Percentiles rank a stretch among this genome's conserved stretches.
These are phyloP conservation scores for Coemansia sp. DNA, from an alignment of 192 early-diverging fungal species.

Conservation along the genomic window DNA sequence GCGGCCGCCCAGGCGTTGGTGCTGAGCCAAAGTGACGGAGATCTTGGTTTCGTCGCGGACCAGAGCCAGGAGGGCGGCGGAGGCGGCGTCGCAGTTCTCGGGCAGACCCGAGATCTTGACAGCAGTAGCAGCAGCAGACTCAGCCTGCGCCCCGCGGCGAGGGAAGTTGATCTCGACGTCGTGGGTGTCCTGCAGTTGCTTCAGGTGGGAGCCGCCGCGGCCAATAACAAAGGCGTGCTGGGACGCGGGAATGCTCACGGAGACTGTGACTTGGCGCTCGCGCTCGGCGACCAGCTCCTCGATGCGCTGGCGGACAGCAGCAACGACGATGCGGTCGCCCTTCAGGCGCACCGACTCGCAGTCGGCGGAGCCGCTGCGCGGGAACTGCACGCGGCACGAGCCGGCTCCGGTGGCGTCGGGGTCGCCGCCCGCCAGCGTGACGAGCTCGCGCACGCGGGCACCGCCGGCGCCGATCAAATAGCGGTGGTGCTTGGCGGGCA, in stretches of 20 bases:
- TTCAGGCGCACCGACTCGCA: conserved; percentile 64
- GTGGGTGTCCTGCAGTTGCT: conserved; percentile 67
- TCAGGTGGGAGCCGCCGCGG: conserved; percentile 69
- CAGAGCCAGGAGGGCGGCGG: conserved; percentile 49
- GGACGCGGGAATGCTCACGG: conserved; percentile 68
- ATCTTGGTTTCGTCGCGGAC: conserved; percentile 59
- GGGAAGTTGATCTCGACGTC: conserved; percentile 69
- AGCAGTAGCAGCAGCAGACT: no score
- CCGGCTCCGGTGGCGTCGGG: conserved; percentile 57
- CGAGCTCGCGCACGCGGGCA: conserved; percentile 63
- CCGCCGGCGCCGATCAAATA: conserved; percentile 70
- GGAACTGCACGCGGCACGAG: conserved; percentile 66
- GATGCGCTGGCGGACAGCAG: conserved; percentile 38
- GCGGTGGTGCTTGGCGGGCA: conserved; percentile 63
- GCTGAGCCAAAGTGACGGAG: conserved; percentile 59
- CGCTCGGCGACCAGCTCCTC: conserved; percentile 59
- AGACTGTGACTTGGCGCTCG: conserved; percentile 61
- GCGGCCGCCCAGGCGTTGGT: conserved; percentile 60
- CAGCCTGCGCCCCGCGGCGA: conserved; percentile 10
- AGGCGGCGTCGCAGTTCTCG: conserved; percentile 58
- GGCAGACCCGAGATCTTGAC: conserved; percentile 63
- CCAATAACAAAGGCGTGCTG: conserved; percentile 85
- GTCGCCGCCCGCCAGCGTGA: conserved; percentile 60
- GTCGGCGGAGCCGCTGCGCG: conserved; percentile 35
- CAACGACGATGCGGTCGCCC: conserved; percentile 64